Percentiles rank a stretch among this genome's conserved stretches.
Conservation (phyloP, 2,329 filamentous ascomycete species). For the Colletotrichum neosansevieriae region DNA sequence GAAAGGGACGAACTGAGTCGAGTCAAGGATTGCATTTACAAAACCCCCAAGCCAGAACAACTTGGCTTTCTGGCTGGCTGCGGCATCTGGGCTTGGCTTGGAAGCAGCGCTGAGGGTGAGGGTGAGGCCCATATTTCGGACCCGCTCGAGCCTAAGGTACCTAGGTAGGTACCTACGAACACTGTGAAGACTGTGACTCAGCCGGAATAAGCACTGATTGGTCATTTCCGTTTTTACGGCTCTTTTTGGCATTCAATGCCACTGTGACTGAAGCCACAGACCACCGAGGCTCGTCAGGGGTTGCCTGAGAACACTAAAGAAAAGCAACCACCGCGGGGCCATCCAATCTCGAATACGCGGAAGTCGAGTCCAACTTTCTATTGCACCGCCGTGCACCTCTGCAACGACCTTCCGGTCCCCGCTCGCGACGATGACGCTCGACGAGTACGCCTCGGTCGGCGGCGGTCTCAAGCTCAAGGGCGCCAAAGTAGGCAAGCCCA, state of each 20-base stretch:
- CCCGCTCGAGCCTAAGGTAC: constrained; percentile 32
- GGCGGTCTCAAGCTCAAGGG: constrained; percentile 91
- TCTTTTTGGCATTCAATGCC: too few species aligned
- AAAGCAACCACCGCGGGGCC: constrained; percentile 3
- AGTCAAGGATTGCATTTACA: constrained; percentile 18
- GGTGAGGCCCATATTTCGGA: constrained; percentile 27
- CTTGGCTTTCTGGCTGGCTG: constrained; percentile 18
- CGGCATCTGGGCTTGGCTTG: constrained; percentile 1
- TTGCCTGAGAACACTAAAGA: constrained; percentile 16
- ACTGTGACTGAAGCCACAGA: too few species aligned
- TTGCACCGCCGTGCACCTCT: neutral
- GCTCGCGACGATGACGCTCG: constrained; percentile 69
- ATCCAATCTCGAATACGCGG: constrained; percentile 24
- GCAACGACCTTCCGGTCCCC: neutral
- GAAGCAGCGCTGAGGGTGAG: neutral
- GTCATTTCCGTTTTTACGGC: neutral
- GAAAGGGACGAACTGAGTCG: constrained; percentile 22
- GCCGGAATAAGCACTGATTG: constrained; percentile 39
- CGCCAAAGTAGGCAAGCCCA: constrained; percentile 71
- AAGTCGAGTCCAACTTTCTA: neutral
- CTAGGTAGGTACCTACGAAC: too few species aligned
- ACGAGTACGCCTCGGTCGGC: constrained; percentile 77
- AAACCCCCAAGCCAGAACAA: neutral
- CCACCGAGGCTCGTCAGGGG: neutral
- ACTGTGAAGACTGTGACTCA: neutral